Percentiles rank a stretch among this genome's conserved stretches.
These are phyloP conservation scores for Boletus vermiculosoides DNA, from an alignment of 768 basidiomycete genomes.

Conservation along the genomic window DNA sequence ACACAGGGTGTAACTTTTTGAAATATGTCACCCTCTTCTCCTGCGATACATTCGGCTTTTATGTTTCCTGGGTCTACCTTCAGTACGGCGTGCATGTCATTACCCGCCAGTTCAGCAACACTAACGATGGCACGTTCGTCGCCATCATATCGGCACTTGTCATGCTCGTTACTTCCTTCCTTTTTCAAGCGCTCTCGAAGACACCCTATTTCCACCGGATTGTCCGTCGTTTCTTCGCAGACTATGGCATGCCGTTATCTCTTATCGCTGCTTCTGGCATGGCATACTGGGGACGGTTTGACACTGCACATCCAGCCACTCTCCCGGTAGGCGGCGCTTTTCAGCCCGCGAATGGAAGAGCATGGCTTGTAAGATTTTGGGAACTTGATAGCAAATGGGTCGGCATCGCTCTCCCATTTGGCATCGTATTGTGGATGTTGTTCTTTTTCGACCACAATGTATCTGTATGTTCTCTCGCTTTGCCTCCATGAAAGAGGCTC, in stretches of 20 bases:
- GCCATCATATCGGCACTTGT: constrained; percentile 72
- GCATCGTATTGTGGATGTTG: constrained; percentile 81
- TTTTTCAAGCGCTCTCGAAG: constrained; percentile 65
- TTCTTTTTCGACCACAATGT: constrained; percentile 98
- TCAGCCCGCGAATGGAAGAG: constrained; percentile 64
- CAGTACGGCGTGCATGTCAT: constrained; percentile 88
- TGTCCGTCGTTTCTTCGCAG: constrained; percentile 71
- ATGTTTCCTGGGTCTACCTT: constrained; percentile 86
- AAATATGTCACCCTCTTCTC: constrained; percentile 87
- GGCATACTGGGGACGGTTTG: constrained; percentile 86
- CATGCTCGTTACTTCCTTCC: constrained; percentile 73
- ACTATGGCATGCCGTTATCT: constrained; percentile 91
- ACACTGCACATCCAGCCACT: constrained; percentile 52
- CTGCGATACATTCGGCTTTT: constrained; percentile 92
- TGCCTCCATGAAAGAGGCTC: not conserved
- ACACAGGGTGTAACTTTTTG: constrained; percentile 74
- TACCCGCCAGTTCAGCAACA: constrained; percentile 60
- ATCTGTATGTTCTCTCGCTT: constrained; percentile 48
- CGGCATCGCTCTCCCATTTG: constrained; percentile 86
- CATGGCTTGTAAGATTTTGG: constrained; percentile 91
- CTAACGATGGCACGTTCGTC: constrained; percentile 51
- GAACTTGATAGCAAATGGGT: constrained; percentile 86
- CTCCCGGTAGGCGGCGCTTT: constrained; percentile 53
- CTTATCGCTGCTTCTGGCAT: constrained; percentile 71
- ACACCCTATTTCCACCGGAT: constrained; percentile 71